These are phyloP conservation scores for Grosmannia huntii DNA, from an alignment of 2,329 filamentous ascomycete genomes.

Conservation along the genomic window DNA sequence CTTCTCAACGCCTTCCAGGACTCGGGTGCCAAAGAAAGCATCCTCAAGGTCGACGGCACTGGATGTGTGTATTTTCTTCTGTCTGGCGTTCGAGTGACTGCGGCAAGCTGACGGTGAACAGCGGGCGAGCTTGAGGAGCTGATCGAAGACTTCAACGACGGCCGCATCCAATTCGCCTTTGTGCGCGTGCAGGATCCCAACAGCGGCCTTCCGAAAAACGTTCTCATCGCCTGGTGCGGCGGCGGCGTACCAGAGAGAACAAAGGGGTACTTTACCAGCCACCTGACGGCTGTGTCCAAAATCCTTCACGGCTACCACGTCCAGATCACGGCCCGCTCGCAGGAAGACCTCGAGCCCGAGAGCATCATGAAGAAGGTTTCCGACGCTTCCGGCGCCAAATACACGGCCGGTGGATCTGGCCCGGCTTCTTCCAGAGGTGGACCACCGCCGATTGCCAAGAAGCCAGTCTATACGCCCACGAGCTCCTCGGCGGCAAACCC, in stretches of 20 bases:
- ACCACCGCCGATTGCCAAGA: constrained; percentile 66
- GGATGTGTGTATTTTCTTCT: constrained; percentile 49
- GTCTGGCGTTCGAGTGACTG: neutral
- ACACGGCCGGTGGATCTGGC: constrained; percentile 56
- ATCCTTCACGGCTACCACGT: constrained; percentile 95
- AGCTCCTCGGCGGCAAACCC: constrained; percentile 44
- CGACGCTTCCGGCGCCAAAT: constrained; percentile 90
- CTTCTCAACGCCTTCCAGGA: constrained; percentile 90
- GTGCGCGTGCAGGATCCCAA: constrained; percentile 96
- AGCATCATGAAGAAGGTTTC: constrained; percentile 85
- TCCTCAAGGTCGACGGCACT: constrained; percentile 85
- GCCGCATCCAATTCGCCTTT: constrained; percentile 92
- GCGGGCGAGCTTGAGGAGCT: constrained; percentile 86
- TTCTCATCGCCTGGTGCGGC: constrained; percentile 92
- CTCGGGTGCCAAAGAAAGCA: constrained; percentile 73
- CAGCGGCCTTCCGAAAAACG: constrained; percentile 74
- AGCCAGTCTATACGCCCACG: constrained; percentile 84
- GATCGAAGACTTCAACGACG: constrained; percentile 92
- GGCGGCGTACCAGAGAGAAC: constrained; percentile 96
- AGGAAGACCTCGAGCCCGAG: constrained; percentile 77
- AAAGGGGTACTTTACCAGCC: constrained; percentile 97
- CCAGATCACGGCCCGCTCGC: constrained; percentile 88
- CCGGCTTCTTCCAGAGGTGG: constrained; percentile 28
- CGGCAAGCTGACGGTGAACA: constrained; percentile 20
- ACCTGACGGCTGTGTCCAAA: constrained; percentile 79